These are phyloP conservation scores for Penicillium ucsense DNA, from an alignment of 495 filamentous ascomycete genomes.

Conservation along the genomic window DNA sequence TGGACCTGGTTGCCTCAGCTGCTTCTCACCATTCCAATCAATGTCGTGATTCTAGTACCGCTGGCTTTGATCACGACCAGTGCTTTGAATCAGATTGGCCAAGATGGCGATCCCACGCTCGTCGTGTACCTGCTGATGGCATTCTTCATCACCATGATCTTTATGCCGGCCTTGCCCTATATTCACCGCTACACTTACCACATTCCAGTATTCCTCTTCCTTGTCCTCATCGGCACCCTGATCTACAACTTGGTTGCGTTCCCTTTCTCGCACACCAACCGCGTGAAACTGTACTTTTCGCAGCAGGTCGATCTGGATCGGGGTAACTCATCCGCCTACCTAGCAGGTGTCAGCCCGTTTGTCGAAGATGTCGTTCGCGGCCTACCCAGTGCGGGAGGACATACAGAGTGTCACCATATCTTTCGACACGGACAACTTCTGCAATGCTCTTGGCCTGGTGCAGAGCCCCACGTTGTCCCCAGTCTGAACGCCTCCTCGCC, in stretches of 20 bases:
- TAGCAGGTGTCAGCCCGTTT: slow-evolving; percentile 65
- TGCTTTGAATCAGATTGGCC: slow-evolving; percentile 67
- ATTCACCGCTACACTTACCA: slow-evolving; percentile 80
- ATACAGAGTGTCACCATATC: slow-evolving; percentile 17
- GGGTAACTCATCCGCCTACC: slow-evolving; percentile 54
- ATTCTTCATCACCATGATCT: slow-evolving; percentile 54
- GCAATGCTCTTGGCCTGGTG: slow-evolving; percentile 62
- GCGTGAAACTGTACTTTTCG: slow-evolving; percentile 80
- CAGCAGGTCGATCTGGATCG: slow-evolving; percentile 73
- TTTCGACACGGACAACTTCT: slow-evolving; percentile 35
- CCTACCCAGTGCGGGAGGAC: slow-evolving; percentile 62
- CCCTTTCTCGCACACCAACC: slow-evolving; percentile 69
- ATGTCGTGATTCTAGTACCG: slow-evolving; percentile 64
- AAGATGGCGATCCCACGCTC: slow-evolving; percentile 60
- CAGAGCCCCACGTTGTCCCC: slow-evolving; percentile 45
- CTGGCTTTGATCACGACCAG: slow-evolving; percentile 63
- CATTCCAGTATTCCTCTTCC: slow-evolving; percentile 64
- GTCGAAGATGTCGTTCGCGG: slow-evolving; percentile 53
- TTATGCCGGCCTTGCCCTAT: slow-evolving; percentile 75
- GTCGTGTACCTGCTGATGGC: slow-evolving; percentile 63
- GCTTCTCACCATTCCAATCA: slow-evolving; percentile 65
- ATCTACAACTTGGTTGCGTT: slow-evolving; percentile 85
- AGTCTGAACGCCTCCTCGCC: slow-evolving; percentile 21
- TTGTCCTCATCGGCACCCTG: slow-evolving; percentile 64
- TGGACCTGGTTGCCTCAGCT: slow-evolving; percentile 88